Conservation (phyloP, 345 rosid genomes). For the Gossypium stocksii region DNA sequence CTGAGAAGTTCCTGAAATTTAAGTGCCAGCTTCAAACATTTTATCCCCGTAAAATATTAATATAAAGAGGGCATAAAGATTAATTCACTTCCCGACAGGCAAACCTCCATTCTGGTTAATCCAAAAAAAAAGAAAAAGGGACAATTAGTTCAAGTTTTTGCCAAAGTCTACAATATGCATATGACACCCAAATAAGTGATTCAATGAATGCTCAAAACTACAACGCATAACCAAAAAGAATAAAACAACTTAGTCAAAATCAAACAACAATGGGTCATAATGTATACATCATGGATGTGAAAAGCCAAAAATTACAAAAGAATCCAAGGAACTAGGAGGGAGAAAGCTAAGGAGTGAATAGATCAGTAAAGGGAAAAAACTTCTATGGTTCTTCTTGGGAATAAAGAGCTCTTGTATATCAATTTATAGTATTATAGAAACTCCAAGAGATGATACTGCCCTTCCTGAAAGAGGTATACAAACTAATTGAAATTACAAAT, state of each 20-base stretch:
- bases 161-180: background rate
- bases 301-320: background rate
- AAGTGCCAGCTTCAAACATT: conserved; percentile 6
- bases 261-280: background rate
- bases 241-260: background rate
- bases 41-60: conserved; percentile 11
- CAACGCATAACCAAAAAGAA: conserved; percentile 1
- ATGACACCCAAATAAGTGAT: background rate
- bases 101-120: conserved; percentile 49
- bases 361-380: background rate
- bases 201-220: background rate
- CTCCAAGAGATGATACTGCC: background rate
- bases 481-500: background rate
- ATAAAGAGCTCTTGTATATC: background rate
- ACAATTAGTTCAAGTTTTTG: conserved; percentile 28
- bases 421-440: background rate
- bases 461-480: background rate
- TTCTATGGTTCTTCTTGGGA: background rate
- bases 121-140: conserved; percentile 31
- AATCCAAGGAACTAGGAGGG: background rate
- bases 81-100: conserved; percentile 38
- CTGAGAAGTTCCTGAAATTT: conserved; percentile 42
- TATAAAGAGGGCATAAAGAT: conserved; percentile 2
- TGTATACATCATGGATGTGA: too few species aligned
- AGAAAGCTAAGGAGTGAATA: background rate